phyloP scores from a whole-genome alignment of 2,329 filamentous ascomycete species.

The Ophiostoma perfectum region DNA sequence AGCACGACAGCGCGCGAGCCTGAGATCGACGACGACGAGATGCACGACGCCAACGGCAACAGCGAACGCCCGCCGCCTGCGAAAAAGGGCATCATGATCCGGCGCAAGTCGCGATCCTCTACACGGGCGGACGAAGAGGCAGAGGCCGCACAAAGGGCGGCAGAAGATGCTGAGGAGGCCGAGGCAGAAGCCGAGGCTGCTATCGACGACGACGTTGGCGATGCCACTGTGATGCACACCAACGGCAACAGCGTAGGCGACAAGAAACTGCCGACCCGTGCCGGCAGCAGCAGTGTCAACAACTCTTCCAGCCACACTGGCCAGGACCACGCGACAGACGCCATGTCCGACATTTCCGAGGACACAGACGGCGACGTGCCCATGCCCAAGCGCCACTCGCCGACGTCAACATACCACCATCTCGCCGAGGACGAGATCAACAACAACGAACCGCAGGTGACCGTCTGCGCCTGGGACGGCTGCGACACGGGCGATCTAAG shows the following conservation, averaged over 20 bases:
- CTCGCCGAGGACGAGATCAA: conserved; percentile 73
- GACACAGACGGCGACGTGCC: conserved; percentile 85
- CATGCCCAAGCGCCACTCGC: conserved; percentile 14
- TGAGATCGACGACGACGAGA: conserved; percentile 20
- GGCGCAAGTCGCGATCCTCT: conserved; percentile 17
- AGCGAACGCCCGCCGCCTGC: background rate
- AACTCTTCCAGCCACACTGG: background rate
- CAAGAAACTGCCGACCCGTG: background rate
- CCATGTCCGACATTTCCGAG: conserved; percentile 70
- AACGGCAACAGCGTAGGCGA: conserved; percentile 22
- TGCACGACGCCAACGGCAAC: conserved; percentile 12
- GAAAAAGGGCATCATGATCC: conserved; percentile 7
- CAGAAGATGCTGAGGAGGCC: conserved; percentile 25
- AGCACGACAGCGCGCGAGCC: conserved; percentile 28
- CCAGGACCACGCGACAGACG: conserved; percentile 42
- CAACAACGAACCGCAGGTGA: conserved; percentile 71
- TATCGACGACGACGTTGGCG: conserved; percentile 14
- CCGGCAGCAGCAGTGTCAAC: conserved; percentile 1
- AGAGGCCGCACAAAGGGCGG: conserved; percentile 4
- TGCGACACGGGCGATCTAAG: conserved; percentile 65
- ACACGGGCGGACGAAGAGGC: background rate
- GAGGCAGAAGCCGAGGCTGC: conserved; percentile 13
- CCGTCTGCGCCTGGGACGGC: conserved; percentile 70
- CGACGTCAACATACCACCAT: conserved; percentile 11
- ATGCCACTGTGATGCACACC: conserved; percentile 17